Evolutionary conservation across 768 basidiomycete species (phyloP), one percentile per base, ranked within the genome.

Genomic region (Suillus fuscotomentosus): DNA sequence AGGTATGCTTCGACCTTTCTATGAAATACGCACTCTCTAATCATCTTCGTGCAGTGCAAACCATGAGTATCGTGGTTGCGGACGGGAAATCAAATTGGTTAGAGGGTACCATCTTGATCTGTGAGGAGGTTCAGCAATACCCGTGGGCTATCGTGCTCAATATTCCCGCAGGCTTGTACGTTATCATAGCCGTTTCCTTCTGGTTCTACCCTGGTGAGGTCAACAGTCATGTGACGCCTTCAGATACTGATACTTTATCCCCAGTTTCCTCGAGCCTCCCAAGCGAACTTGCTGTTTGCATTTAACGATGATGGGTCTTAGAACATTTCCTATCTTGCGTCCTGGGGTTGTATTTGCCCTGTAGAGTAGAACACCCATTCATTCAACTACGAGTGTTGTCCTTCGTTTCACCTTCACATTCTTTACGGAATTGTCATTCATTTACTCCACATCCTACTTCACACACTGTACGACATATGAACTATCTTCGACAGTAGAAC

Each of bases 51-150:
- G 24, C 66, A 89, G 89, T 94, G n/a, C 79, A 93, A 66, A 92
- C 91, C 14, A 90, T 95, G 76, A 92, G 90, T 70, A 89, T 91
- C 68, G 88, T 90, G 22, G 86, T 94, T 1, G 82, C 87, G 61
- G 93, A 95, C 70, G 92, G 91, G 11, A 88, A 89, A 71, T 89
- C 87, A 20, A 94, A 93, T 72, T 95, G 93, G 86, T 79, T 95
- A 17, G 92, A 95, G 72, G 93, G 92, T 3, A 80, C 83, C 70
- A 84, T 88, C 63, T 70, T 94, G 27, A 88, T 91, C 81, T 84
- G 88, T 87, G 74, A 66, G 84, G 78, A 45, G 11, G 68, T 64
- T 22, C 60, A n/a, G 15, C 47, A 3, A 15, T 7, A n/a, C 22
- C 3, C 3, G 42, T 62, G 53, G 53, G 36, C 31, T 43, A 38